Evolutionary conservation across 345 rosid genomes (phyloP), one percentile per base, ranked within the genome.

Genomic region (Citrus australasica): DNA sequence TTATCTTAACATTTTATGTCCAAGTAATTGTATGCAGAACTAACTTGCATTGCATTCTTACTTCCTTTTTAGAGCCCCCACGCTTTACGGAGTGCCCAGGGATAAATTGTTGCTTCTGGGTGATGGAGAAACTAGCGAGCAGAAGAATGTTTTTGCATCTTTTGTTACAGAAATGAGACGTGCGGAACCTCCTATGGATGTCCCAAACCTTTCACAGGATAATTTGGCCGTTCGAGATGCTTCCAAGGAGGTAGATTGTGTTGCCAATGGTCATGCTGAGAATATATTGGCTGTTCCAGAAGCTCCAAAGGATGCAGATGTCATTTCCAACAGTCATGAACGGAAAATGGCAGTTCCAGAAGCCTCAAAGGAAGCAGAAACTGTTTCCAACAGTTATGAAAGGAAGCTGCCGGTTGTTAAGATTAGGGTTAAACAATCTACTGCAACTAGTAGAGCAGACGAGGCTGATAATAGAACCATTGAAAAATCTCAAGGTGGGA

Each of bases 71-170:
- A 94, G 99, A 85, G 74, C 87, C 53, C 95, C 98, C 19, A 94
- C 98, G 4, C 89, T 96, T 58, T 88, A 89, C 76, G 99, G 98
- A 81, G 90, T 90, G 71, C 97, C 98, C 35, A 88, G 87, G 73
- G 97, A 94, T 63, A 94, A 86, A 85, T 68, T 83, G 56, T 80
- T 81, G 69, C 84, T 81, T 77, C 74, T 87, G 42, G 89, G 87
- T 74, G 90, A 88, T 86, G 83, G 85, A 71, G 97, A 90, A 82
- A 83, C 90, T 73, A 82, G 83, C 74, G 97, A 95, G 53, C 90
- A 85, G 70, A 86, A 78, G 55, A 87, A 81, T 80, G 77, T 85
- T 55, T 93, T 85, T 83, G 85, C 83, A 35, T 78, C 89, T 75
- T 82, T 85, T 28, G 83, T 82, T 56, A 68, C 86, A 48, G 97